Evolutionary conservation across 2,329 filamentous ascomycete species (phyloP), one percentile per base, ranked within the genome.

Genomic region (Ceratocystis ficicola): DNA sequence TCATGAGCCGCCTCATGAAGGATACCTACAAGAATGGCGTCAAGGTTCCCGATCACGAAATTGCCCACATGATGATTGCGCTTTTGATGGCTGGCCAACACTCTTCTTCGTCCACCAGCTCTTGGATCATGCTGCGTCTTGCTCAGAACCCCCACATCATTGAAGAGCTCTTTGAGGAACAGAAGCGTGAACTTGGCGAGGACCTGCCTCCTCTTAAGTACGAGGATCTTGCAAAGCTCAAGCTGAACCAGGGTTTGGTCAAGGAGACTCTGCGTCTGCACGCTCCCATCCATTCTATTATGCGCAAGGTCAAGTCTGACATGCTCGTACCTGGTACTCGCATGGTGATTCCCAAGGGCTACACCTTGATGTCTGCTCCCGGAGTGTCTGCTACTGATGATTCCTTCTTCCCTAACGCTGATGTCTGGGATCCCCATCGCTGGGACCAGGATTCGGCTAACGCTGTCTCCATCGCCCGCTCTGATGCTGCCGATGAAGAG

Each of bases 41-140:
- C 48, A 80, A 80, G 5, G 81, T 95, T n/a, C 87, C 90, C 17
- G 90, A 95, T 73, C 81, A 87, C 72, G 90, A 95, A 75, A 83
- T 95, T 67, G 90, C 90, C 25, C 88, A 94, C 77, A 93, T 95
- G 83, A 93, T 95, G 89, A 95, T 95, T 75, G 90, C 90, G 5
- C 82, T 95, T 25, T 84, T 95, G 69, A 95, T 95, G 90, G 90
- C 89, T 67, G 90, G 90, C 66, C 90, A 95, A 74, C 90, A 95
- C 78, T 93, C 88, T 1, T 93, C 89, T 1, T 90, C 90, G 3
- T 90, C 89, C 22, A 92, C 89, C 48, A 86, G 85, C 71, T 84
- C 89, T 48, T 95, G 90, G 89, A 91, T 95, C 72, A 81, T 94
- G 74, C 81, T 95, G 50, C 87, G 86, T 70, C 83, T 95, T 46